Conservation (phyloP, 495 filamentous ascomycete species). For the Trypethelium eluteriae region DNA sequence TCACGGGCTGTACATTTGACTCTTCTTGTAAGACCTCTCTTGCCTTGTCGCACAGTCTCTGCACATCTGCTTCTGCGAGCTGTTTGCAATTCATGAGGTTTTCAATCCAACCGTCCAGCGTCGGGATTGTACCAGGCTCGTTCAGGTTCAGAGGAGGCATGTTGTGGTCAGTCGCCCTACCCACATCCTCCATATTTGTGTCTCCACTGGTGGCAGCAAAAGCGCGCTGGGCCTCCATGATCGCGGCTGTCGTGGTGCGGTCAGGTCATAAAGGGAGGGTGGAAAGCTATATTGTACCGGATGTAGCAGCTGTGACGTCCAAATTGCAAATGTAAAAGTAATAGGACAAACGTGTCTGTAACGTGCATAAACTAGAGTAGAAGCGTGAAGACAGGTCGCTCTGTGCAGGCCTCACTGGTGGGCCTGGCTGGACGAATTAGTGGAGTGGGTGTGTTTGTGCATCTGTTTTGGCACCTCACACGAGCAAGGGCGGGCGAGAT, state of each 20-base stretch:
- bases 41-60: constrained; percentile 94
- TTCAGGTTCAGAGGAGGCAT: constrained; percentile 45
- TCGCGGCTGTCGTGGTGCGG: neutral
- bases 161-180: constrained; percentile 73
- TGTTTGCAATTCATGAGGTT: constrained; percentile 98
- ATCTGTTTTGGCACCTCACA: constrained; percentile 8
- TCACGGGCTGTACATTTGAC: constrained; percentile 95
- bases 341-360: neutral
- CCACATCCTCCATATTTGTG: constrained; percentile 97
- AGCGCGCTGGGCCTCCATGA: constrained; percentile 7
- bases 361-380: too few relatives aligned
- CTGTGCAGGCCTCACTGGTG: neutral
- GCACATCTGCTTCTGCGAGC: constrained; percentile 87
- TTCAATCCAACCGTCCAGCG: constrained; percentile 96
- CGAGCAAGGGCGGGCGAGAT: constrained; percentile 7
- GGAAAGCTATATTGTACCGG: neutral
- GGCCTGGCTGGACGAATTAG: neutral
- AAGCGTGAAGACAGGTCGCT: too few relatives aligned
- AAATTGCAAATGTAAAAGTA: neutral
- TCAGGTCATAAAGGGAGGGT: constrained; percentile 4
- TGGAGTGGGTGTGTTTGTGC: neutral
- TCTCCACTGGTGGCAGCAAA: constrained; percentile 39
- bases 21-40: constrained; percentile 94
- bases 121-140: constrained; percentile 83
- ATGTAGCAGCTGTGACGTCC: constrained; percentile 6